Evolutionary conservation across 2,329 filamentous ascomycete species (phyloP).

Genomic region (Penicillium sp.): DNA sequence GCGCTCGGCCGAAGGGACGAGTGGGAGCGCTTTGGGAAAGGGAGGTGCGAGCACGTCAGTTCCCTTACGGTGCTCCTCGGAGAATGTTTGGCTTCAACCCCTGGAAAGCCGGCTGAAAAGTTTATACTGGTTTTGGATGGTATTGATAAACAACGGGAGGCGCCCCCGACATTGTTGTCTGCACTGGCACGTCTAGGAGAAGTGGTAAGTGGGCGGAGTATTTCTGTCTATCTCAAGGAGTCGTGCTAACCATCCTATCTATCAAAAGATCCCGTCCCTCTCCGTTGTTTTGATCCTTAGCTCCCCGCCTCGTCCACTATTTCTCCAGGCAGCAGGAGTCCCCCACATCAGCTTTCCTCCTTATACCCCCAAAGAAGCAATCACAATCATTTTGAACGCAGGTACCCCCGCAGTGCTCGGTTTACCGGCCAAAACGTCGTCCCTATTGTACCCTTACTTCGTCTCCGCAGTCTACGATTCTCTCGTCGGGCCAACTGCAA

Average conservation of each 20-base stretch:
- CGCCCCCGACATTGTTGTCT: slow-evolving; percentile 76
- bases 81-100: slow-evolving; percentile 40
- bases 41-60: slow-evolving; percentile 79
- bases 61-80: slow-evolving; percentile 74
- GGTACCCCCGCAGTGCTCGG: slow-evolving; percentile 48
- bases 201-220: slow-evolving; percentile 60
- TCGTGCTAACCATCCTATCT: not conserved
- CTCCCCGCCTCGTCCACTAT: slow-evolving; percentile 66
- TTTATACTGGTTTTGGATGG: slow-evolving; percentile 88
- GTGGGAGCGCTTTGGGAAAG: slow-evolving; percentile 54
- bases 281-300: slow-evolving; percentile 78
- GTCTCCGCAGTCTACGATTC: slow-evolving; percentile 85
- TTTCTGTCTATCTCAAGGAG: not conserved
- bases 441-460: slow-evolving; percentile 67
- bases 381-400: slow-evolving; percentile 72
- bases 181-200: slow-evolving; percentile 83
- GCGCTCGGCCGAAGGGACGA: slow-evolving; percentile 42
- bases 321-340: slow-evolving; percentile 71
- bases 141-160: slow-evolving; percentile 82
- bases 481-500: slow-evolving; percentile 76
- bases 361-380: slow-evolving; percentile 80
- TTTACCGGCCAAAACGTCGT: slow-evolving; percentile 33
- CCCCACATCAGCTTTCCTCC: slow-evolving; percentile 82
- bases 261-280: slow-evolving; percentile 73
- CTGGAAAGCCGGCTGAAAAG: slow-evolving; percentile 48